Evolutionary conservation across 2,329 filamentous ascomycete genomes (phyloP).

Genomic region (Trichothecium roseum): DNA sequence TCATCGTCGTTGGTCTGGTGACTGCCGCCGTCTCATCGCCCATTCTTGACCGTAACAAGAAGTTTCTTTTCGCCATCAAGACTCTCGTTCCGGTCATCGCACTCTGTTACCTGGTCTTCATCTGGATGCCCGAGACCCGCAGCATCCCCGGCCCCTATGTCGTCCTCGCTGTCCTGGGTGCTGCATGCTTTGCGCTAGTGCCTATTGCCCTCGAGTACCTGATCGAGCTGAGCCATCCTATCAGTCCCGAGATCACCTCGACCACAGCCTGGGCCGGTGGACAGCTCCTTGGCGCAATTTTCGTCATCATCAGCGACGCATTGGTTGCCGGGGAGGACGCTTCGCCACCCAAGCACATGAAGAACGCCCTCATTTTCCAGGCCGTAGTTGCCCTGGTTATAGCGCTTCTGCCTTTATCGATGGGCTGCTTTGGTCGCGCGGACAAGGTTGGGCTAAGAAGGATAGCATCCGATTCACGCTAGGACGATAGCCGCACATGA

Average conservation of each 20-base stretch:
- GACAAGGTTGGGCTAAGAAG: conserved; percentile 41
- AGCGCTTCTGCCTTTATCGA: conserved; percentile 54
- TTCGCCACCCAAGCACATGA: conserved; percentile 61
- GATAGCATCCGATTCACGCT: conserved; percentile 30
- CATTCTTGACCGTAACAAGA: conserved; percentile 75
- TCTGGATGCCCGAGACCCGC: conserved; percentile 61
- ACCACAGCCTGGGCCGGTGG: conserved; percentile 80
- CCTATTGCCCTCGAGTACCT: conserved; percentile 81
- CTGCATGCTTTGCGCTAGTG: conserved; percentile 67
- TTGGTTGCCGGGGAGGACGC: conserved; percentile 46
- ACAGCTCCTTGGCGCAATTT: conserved; percentile 74
- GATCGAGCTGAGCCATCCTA: conserved; percentile 77
- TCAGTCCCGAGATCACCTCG: conserved; percentile 75
- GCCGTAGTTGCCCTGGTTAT: conserved; percentile 57
- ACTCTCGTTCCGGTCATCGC: conserved; percentile 65
- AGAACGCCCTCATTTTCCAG: conserved; percentile 64
- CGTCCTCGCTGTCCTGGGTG: conserved; percentile 67
- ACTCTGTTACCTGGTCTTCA: conserved; percentile 62
- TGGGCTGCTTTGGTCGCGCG: conserved; percentile 59
- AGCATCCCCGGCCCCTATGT: conserved; percentile 61
- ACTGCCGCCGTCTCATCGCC: conserved; percentile 67
- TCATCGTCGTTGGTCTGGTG: conserved; percentile 82
- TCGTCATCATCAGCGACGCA: conserved; percentile 74
- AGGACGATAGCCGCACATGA: no score
- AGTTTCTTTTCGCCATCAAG: conserved; percentile 65